Percentiles rank a stretch among this genome's conserved stretches.
Evolutionary conservation across 768 basidiomycete genomes (phyloP).

Genomic region (Suillus tomentosus): DNA sequence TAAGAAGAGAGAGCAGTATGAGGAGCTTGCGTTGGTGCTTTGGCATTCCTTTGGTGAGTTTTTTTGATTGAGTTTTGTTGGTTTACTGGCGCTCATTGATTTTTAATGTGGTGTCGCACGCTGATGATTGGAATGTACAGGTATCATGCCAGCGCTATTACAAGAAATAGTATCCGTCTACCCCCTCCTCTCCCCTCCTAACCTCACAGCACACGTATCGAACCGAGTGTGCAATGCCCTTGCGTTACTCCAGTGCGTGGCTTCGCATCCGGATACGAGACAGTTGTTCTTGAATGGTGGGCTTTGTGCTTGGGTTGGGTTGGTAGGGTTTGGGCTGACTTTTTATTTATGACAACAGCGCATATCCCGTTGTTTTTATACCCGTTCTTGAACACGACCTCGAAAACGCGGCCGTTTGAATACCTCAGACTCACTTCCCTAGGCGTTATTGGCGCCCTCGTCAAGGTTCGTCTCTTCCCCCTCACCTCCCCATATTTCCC

Average conservation of each 20-base stretch:
- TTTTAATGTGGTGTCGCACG: neutral
- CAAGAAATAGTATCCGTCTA: slow-evolving; percentile 99
- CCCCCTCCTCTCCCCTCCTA: slow-evolving; percentile 91
- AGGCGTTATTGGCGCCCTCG: slow-evolving; percentile 98
- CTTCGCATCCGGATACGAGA: slow-evolving; percentile 94
- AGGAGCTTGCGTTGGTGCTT: slow-evolving; percentile 94
- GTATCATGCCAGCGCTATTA: slow-evolving; percentile 95
- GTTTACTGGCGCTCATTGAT: neutral
- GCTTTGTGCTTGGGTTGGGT: slow-evolving; percentile 19
- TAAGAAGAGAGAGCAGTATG: slow-evolving; percentile 99
- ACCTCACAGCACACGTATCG: slow-evolving; percentile 95
- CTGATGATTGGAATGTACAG: slow-evolving; percentile 41
- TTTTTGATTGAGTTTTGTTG: neutral
- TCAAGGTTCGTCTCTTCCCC: slow-evolving; percentile 67
- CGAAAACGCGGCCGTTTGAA: slow-evolving; percentile 99
- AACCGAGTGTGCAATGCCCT: slow-evolving; percentile 99
- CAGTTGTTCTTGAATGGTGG: slow-evolving; percentile 92
- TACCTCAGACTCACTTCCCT: slow-evolving; percentile 98
- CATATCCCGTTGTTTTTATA: slow-evolving; percentile 96
- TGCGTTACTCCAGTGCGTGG: slow-evolving; percentile 96
- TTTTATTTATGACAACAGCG: slow-evolving; percentile 48
- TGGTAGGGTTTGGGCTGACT: neutral
- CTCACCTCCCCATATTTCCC: neutral
- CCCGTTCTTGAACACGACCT: slow-evolving; percentile 98
- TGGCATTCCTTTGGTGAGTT: slow-evolving; percentile 96